Base-by-base conservation (phyloP, 2,329 filamentous ascomycete genomes). In the Bipolaris victoriae region DNA sequence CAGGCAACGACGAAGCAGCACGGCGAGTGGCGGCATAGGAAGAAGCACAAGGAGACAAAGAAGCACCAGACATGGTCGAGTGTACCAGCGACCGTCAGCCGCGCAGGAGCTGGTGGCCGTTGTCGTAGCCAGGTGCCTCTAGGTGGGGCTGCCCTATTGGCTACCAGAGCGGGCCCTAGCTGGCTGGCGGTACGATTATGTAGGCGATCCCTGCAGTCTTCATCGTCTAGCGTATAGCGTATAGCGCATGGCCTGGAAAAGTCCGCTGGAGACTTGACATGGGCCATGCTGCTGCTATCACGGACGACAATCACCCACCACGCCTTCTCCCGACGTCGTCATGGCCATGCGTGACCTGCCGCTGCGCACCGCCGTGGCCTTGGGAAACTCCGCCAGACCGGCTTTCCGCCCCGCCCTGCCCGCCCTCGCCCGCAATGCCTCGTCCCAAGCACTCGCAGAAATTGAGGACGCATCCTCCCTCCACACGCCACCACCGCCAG, bases 391-490 rank as follows among this genome's bases (percentile, higher is more conserved):
- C 39, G 58, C 61, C 26, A 58, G 72, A 24, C 72, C 71, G 9
- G 60, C 58, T 22, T 16, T 71, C n/a, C 51, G 55, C 46, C 59
- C 65, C 11, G 31, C 60, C 43, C 62, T 48, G 20, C 68, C 71
- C 18, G 53, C 61, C 46, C 73, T 64, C 55, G 72, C 75, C 64
- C 82, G 82, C 77, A 77, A 81, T 79, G 79, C 76, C 72, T 82
- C 81, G 50, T 73, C 78, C 51, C 70, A 78, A 47, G 73, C 79
- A 56, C 62, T 76, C 35, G 62, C 76, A 7, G 81, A 83, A 7
- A 73, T 85, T 22, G 82, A 86, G 64, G 67, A 77, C 16, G 72
- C 74, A 13, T 81, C 79, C 50, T 84, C 82, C 40, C 72, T 83
- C 49, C 70, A 74, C 22, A 65, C 71, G 29, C 64, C 76, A 53